Percentiles rank a stretch among this genome's conserved stretches.
These are phyloP conservation scores for Phytophthora foliorum DNA, from an alignment of 352 stramenopile genomes.

Conservation along the genomic window DNA sequence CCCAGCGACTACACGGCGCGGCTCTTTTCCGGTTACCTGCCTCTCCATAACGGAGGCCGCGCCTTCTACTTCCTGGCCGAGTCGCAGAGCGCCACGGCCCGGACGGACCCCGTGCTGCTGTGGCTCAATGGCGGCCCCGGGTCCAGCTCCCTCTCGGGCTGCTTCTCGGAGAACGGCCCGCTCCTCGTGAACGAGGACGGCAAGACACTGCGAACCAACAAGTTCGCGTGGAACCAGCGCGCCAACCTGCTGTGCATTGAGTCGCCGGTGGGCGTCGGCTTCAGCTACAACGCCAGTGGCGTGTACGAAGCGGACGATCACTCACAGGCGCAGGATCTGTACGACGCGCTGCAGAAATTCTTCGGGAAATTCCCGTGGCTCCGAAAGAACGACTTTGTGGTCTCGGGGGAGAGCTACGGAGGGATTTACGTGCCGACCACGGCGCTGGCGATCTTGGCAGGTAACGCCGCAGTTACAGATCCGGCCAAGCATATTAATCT, in stretches of 20 bases:
- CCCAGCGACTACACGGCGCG: constrained; percentile 58
- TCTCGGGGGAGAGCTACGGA: constrained; percentile 84
- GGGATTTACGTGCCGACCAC: constrained; percentile 83
- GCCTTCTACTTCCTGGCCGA: constrained; percentile 81
- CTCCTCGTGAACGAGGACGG: constrained; percentile 72
- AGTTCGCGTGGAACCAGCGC: constrained; percentile 66
- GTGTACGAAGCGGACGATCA: constrained; percentile 84
- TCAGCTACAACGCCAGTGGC: constrained; percentile 67
- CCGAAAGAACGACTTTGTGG: constrained; percentile 79
- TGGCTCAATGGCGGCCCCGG: constrained; percentile 81
- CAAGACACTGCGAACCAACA: constrained; percentile 51
- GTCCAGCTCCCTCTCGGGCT: constrained; percentile 63
- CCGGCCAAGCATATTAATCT: constrained; percentile 62
- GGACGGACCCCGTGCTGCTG: constrained; percentile 64
- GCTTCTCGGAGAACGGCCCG: constrained; percentile 77
- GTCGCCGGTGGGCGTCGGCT: constrained; percentile 72
- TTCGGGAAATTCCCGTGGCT: constrained; percentile 90
- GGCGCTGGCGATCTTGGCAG: constrained; percentile 63
- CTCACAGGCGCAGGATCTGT: constrained; percentile 79
- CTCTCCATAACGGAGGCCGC: constrained; percentile 59
- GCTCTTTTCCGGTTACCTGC: constrained; percentile 71
- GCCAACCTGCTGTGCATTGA: constrained; percentile 72
- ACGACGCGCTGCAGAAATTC: constrained; percentile 85
- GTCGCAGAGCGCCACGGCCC: constrained; percentile 52
- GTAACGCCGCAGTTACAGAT: constrained; percentile 39